These are phyloP conservation scores for Cystofilobasidium macerans DNA, from an alignment of 768 basidiomycete species.

Conservation along the genomic window DNA sequence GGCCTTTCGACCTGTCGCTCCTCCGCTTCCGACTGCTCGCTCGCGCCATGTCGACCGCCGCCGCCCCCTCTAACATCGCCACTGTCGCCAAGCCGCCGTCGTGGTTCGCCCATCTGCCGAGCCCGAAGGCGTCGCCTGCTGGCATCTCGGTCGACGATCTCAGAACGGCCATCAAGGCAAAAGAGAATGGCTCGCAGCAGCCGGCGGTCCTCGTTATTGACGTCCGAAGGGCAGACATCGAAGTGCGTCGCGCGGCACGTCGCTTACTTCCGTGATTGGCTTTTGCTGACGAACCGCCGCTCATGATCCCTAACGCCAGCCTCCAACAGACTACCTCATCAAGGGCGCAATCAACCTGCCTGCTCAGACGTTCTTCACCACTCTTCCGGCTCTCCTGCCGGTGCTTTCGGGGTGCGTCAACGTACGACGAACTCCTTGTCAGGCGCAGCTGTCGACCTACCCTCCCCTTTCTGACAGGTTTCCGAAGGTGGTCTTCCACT, in stretches of 20 bases:
- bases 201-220: constrained; percentile 39
- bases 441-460: neutral
- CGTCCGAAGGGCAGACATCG: constrained; percentile 40
- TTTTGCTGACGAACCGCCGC: neutral
- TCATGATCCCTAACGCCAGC: too few relatives aligned
- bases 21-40: too few relatives aligned
- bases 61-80: neutral
- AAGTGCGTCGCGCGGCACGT: constrained; percentile 34
- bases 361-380: constrained; percentile 43
- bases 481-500: constrained; percentile 29
- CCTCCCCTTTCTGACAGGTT: constrained; percentile 6
- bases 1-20: too few relatives aligned
- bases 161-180: constrained; percentile 30
- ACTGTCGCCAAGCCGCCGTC: neutral
- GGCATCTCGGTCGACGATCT: constrained; percentile 30
- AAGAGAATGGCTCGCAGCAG: too few relatives aligned
- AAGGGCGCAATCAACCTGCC: constrained; percentile 43
- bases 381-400: constrained; percentile 36
- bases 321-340: constrained; percentile 31
- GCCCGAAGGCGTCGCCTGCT: neutral
- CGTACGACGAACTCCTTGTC: too few relatives aligned
- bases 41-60: too few relatives aligned
- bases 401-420: constrained; percentile 32
- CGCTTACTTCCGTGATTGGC: neutral
- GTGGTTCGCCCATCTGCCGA: constrained; percentile 21